Conservation (phyloP, 139 green algal species). For the Auxenochlorella pyrenoidosa region DNA sequence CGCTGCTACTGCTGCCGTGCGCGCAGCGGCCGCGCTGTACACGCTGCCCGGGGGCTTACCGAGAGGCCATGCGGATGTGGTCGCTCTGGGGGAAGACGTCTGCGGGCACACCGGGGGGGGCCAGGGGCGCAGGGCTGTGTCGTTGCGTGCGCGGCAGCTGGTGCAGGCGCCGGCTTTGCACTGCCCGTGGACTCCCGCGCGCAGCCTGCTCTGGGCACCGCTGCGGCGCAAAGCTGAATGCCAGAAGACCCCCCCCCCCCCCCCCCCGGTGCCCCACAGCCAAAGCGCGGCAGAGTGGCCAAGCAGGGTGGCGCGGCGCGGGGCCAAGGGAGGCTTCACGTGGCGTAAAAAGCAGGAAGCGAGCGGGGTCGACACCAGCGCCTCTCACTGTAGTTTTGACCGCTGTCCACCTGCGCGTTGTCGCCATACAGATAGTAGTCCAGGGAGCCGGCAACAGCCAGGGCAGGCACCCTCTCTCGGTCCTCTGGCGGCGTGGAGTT, state of each 20-base stretch:
- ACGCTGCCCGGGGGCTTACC: background rate
- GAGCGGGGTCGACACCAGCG: too few relatives aligned
- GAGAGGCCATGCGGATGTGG: slow-evolving; percentile 26
- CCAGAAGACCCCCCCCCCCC: too few relatives aligned
- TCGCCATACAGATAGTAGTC: slow-evolving; percentile 23
- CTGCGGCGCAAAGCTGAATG: too few relatives aligned
- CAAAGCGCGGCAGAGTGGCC: too few relatives aligned
- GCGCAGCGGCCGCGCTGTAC: background rate
- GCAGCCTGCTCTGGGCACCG: too few relatives aligned
- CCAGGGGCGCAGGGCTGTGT: background rate
- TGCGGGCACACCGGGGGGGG: background rate
- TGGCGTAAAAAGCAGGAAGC: too few relatives aligned
- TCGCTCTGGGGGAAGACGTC: slow-evolving; percentile 23
- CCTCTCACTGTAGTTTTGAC: slow-evolving; percentile 14
- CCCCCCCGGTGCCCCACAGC: too few relatives aligned
- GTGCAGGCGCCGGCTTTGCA: too few relatives aligned
- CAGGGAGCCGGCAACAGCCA: slow-evolving; percentile 1
- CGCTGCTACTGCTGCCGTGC: background rate
- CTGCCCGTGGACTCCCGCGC: too few relatives aligned
- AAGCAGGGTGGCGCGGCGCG: too few relatives aligned
- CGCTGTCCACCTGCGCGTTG: slow-evolving; percentile 24
- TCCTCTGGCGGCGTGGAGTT: background rate
- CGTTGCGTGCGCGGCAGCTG: background rate
- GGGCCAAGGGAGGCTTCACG: too few relatives aligned
- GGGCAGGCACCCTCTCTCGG: background rate